A percentile compares a stretch with the other conserved stretches of the same genome.
phyloP scores from a whole-genome alignment of 2,329 filamentous ascomycete species.

The Pseudopithomyces chartarum region DNA sequence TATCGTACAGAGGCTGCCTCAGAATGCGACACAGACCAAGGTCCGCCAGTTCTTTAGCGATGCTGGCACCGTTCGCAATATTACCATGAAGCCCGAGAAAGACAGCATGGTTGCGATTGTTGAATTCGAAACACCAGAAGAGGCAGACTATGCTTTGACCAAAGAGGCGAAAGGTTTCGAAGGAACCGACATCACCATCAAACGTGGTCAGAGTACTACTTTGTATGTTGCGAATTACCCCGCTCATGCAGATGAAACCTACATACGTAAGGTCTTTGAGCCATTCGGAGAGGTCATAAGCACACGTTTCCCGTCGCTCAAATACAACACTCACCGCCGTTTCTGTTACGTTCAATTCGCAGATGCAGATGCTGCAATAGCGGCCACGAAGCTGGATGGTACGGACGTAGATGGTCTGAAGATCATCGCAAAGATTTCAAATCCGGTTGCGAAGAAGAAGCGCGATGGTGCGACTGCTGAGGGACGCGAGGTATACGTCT shows the following conservation, averaged over 20 bases:
- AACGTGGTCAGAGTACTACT: constrained; percentile 76
- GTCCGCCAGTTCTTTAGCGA: constrained; percentile 90
- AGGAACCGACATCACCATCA: constrained; percentile 73
- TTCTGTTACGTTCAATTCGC: constrained; percentile 97
- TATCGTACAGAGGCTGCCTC: constrained; percentile 77
- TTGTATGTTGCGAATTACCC: constrained; percentile 93
- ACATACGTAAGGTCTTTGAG: constrained; percentile 68
- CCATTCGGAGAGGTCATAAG: constrained; percentile 80
- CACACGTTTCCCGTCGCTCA: constrained; percentile 88
- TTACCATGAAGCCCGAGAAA: constrained; percentile 69
- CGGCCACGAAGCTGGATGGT: constrained; percentile 74
- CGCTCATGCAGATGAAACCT: constrained; percentile 72
- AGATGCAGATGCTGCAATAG: constrained; percentile 47
- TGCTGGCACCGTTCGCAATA: constrained; percentile 80
- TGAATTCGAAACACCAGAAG: constrained; percentile 81
- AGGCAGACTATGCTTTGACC: constrained; percentile 79
- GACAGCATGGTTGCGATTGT: constrained; percentile 73
- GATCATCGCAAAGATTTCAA: constrained; percentile 80
- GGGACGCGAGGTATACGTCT: constrained; percentile 82
- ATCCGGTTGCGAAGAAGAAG: constrained; percentile 77
- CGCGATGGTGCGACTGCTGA: constrained; percentile 84
- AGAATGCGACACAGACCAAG: constrained; percentile 70
- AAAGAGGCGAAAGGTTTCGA: constrained; percentile 81
- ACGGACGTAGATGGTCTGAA: constrained; percentile 69
- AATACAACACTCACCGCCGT: constrained; percentile 83